A percentile compares a stretch with the other conserved stretches of the same genome.
Evolutionary conservation across 140 eudicot genomes (phyloP).

Genomic region (Eryngium alpinum): DNA sequence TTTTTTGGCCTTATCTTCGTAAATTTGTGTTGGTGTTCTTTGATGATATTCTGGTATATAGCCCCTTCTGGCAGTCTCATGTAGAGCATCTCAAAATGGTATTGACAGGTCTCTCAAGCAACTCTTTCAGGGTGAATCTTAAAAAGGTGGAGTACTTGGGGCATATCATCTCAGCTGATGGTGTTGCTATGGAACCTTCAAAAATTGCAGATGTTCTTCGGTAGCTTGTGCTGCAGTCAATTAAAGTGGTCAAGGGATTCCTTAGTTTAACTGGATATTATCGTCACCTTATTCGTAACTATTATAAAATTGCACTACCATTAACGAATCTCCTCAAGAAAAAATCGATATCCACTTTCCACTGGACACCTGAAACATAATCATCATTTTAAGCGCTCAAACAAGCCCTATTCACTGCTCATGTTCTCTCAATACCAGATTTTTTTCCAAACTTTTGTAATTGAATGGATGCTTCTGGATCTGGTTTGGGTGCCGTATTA

Average conservation of each 20-base stretch:
- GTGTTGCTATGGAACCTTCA: neutral
- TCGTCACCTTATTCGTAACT: neutral
- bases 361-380: neutral
- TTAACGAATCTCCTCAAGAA: neutral
- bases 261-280: neutral
- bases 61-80: neutral
- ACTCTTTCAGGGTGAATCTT: neutral
- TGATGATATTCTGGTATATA: neutral
- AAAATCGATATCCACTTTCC: neutral
- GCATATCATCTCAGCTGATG: neutral
- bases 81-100: neutral
- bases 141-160: neutral
- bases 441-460: neutral
- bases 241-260: neutral
- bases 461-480: neutral
- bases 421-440: neutral
- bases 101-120: neutral
- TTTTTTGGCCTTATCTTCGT: neutral
- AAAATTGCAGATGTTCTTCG: neutral
- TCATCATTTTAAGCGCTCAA: neutral
- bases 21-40: neutral
- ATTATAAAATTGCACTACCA: neutral
- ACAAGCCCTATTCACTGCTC: neutral
- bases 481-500: neutral
- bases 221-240: neutral